Percentiles rank a stretch among this genome's conserved stretches.
These are phyloP conservation scores for Tilletiaria anomala DNA, from an alignment of 1,284 basidiomycete species.

Conservation along the genomic window DNA sequence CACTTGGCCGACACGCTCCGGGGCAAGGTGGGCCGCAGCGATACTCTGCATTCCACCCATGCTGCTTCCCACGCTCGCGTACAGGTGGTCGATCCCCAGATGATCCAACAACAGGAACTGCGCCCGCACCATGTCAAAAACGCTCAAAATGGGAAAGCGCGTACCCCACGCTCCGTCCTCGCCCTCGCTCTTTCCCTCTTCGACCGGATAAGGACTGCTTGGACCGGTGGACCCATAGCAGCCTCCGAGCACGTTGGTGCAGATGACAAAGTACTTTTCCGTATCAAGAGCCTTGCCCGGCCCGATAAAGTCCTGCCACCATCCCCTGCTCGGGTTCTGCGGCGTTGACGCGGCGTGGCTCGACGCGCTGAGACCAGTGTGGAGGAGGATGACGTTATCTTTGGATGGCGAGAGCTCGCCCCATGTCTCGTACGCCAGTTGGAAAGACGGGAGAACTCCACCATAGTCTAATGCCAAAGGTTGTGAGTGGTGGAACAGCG, in stretches of 20 bases:
- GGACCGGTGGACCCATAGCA: conserved; percentile 96
- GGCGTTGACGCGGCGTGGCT: conserved; percentile 81
- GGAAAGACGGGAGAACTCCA: conserved; percentile 56
- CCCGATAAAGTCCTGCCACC: conserved; percentile 98
- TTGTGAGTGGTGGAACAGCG: conserved; percentile 37
- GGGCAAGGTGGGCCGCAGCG: conserved; percentile 84
- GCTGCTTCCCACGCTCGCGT: conserved; percentile 79
- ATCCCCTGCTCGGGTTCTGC: conserved; percentile 67
- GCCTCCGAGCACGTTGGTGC: conserved; percentile 91
- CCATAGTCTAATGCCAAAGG: conserved; percentile 64
- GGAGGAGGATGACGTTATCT: conserved; percentile 88
- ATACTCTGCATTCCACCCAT: conserved; percentile 99
- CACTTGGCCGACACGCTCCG: conserved; percentile 70
- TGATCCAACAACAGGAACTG: conserved; percentile 77
- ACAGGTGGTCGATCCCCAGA: conserved; percentile 67
- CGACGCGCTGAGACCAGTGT: conserved; percentile 86
- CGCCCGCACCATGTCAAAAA: conserved; percentile 90
- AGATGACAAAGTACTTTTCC: conserved; percentile 79
- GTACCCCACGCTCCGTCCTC: conserved; percentile 60
- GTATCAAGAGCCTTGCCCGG: conserved; percentile 81
- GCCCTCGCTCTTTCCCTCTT: conserved; percentile 1
- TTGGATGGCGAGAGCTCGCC: conserved; percentile 61
- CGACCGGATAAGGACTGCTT: conserved; percentile 57
- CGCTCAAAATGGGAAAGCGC: conserved; percentile 72
- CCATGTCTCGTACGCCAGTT: conserved; percentile 97